A percentile compares a stretch with the other conserved stretches of the same genome.
These are phyloP conservation scores for Marsdenia floribunda DNA, from an alignment of 257 asterid genomes.

Conservation along the genomic window DNA sequence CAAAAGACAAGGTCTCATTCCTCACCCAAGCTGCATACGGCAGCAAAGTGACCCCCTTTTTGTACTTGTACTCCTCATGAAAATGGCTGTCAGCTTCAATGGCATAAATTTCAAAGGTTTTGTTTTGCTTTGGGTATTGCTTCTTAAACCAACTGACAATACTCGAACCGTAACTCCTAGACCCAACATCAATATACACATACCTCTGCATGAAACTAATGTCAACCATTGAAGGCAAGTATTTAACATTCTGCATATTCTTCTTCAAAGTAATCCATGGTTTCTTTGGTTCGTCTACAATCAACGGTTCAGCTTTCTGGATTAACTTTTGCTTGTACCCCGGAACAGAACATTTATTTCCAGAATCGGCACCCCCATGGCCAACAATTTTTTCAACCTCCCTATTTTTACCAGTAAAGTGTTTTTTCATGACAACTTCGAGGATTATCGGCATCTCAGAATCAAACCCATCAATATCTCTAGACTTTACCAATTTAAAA, in stretches of 20 bases:
- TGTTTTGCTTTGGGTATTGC: constrained; percentile 92
- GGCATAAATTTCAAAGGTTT: constrained; percentile 81
- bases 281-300: constrained; percentile 73
- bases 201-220: constrained; percentile 76
- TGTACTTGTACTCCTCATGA: constrained; percentile 55
- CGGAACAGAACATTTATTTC: constrained; percentile 49
- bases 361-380: constrained; percentile 22
- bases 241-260: constrained; percentile 65
- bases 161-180: constrained; percentile 94
- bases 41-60: constrained; percentile 74
- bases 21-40: constrained; percentile 97
- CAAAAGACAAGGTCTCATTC: constrained; percentile 73
- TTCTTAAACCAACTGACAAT: constrained; percentile 98
- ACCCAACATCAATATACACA: constrained; percentile 83
- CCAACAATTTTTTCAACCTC: constrained; percentile 11
- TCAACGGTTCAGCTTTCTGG: constrained; percentile 68
- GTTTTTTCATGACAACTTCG: constrained; percentile 48
- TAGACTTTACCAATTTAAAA: constrained; percentile 38
- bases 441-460: constrained; percentile 27
- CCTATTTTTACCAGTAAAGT: constrained; percentile 12
- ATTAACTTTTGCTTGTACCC: constrained; percentile 57
- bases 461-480: constrained; percentile 33
- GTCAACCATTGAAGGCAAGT: constrained; percentile 74
- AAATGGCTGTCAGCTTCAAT: constrained; percentile 86
- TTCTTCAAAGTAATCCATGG: constrained; percentile 93